Conservation (phyloP, 345 rosid genomes). For the Aquilaria malaccensis region DNA sequence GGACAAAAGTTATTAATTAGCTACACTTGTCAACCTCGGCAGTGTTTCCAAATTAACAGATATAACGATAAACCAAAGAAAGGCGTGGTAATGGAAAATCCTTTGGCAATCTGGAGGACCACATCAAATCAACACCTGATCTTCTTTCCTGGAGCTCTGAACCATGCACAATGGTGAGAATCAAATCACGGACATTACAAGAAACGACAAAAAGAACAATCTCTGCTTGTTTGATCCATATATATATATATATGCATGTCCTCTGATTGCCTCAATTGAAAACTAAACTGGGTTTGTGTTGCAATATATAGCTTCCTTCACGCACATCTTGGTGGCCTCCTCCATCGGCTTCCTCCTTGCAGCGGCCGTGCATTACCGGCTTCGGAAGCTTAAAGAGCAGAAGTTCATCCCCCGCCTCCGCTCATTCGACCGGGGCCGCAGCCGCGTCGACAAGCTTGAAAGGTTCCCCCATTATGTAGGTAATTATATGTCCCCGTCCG, state of each 20-base stretch:
- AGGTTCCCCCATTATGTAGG: constrained; percentile 90
- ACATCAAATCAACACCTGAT: constrained; percentile 8
- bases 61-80: constrained; percentile 22
- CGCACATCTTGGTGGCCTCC: constrained; percentile 58
- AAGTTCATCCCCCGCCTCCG: constrained; percentile 59
- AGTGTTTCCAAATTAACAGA: constrained; percentile 15
- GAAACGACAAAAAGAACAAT: neutral
- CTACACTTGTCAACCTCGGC: constrained; percentile 7
- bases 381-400: constrained; percentile 38
- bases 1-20: neutral
- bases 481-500: constrained; percentile 12
- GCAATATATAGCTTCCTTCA: constrained; percentile 15
- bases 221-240: neutral
- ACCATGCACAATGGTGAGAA: constrained; percentile 47
- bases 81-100: constrained; percentile 17
- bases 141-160: constrained; percentile 14
- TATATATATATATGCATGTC: neutral
- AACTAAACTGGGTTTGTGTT: neutral
- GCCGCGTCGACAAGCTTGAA: constrained; percentile 45
- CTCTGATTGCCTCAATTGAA: constrained; percentile 22
- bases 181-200: neutral
- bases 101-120: constrained; percentile 7
- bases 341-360: constrained; percentile 63
- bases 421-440: constrained; percentile 32
- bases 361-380: constrained; percentile 44